Conservation (phyloP, 1,284 basidiomycete species). For the Phylloporus sp. region DNA sequence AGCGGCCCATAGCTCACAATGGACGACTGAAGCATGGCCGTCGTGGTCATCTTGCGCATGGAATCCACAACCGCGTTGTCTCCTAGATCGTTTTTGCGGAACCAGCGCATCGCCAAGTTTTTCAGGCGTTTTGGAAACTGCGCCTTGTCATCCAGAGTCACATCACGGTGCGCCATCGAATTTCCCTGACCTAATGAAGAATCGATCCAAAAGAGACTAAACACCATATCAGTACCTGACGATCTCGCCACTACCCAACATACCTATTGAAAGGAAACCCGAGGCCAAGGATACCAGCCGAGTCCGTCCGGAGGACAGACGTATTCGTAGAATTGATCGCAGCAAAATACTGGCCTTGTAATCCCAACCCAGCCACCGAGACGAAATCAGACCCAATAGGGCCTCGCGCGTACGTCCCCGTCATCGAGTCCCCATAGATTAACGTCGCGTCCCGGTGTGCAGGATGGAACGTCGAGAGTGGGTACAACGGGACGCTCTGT, state of each 20-base stretch:
- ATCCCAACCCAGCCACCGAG: constrained; percentile 50
- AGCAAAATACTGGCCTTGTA: constrained; percentile 56
- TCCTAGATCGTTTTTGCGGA: constrained; percentile 17
- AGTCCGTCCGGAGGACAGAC: constrained; percentile 50
- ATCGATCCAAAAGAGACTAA: constrained; percentile 43
- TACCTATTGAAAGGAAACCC: constrained; percentile 66
- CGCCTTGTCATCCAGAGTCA: constrained; percentile 1
- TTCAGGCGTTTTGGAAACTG: constrained; percentile 16
- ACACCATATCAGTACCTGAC: constrained; percentile 9
- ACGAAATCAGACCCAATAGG: constrained; percentile 56
- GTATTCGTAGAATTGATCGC: constrained; percentile 65
- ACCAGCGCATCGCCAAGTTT: constrained; percentile 29
- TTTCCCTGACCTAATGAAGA: constrained; percentile 26
- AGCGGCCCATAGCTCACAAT: constrained; percentile 45
- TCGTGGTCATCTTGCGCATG: constrained; percentile 15
- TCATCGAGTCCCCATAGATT: constrained; percentile 63
- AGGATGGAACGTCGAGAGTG: constrained; percentile 48
- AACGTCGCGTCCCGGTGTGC: constrained; percentile 49
- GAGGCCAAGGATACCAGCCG: constrained; percentile 64
- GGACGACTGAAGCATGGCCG: constrained; percentile 31
- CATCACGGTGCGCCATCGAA: constrained; percentile 6
- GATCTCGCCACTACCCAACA: constrained; percentile 4
- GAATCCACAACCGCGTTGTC: constrained; percentile 16
- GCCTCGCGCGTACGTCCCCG: constrained; percentile 61
- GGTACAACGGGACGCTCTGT: constrained; percentile 46